Conservation (phyloP, 257 asterid genomes). For the Fraxinus americana region DNA sequence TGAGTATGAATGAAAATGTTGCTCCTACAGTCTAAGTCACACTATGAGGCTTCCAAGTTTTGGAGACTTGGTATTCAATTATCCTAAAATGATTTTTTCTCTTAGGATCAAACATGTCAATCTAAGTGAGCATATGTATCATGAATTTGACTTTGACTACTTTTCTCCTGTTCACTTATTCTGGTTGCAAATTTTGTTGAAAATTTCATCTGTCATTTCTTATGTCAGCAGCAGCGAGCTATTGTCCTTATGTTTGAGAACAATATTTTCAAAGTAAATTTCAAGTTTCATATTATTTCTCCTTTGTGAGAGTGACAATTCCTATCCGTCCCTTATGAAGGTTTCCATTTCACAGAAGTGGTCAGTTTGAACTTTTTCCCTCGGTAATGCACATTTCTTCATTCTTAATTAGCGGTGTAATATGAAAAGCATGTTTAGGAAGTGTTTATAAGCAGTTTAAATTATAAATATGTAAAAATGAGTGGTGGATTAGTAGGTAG, state of each 20-base stretch:
- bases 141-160: neutral
- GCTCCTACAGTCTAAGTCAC: neutral
- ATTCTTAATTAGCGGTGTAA: neutral
- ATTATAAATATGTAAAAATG: too few species aligned
- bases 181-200: neutral
- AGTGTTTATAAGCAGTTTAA: too few species aligned
- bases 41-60: neutral
- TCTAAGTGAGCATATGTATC: neutral
- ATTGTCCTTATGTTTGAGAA: neutral
- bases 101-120: neutral
- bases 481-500: too few species aligned
- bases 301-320: neutral
- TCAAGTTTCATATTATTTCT: neutral
- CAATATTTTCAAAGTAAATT: neutral
- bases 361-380: neutral
- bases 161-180: neutral
- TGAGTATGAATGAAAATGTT: neutral
- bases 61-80: neutral
- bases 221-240: neutral
- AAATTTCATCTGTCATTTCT: neutral
- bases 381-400: neutral
- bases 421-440: neutral
- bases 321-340: neutral
- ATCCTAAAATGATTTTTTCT: neutral
- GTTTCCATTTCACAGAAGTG: neutral